Base-by-base conservation (phyloP, 345 rosid genomes). In the Cardiospermum halicacabum region DNA sequence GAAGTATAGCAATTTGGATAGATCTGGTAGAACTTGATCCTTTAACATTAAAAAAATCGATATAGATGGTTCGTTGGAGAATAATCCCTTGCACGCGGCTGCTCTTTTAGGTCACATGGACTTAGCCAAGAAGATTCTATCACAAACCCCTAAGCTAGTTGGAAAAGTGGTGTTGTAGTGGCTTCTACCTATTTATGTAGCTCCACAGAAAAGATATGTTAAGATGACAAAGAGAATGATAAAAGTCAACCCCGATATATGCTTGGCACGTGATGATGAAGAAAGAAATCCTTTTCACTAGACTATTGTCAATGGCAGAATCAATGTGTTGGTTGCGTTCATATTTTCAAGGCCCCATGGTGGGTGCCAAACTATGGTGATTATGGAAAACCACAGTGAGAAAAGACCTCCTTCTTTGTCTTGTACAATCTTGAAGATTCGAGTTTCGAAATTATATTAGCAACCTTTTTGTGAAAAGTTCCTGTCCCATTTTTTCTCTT, bases 231-330 rank as follows among this genome's bases (percentile, higher is more conserved):
- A 47, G 28, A 64, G 25, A 10, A 57, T 75, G 54, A 2, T 75
- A 24, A 15, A 21, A 11, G 62, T 63, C 1, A n/a, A 67, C 50
- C 73, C 75, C 5, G 75, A 58, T 0, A 56, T 45, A 16, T 71
- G 67, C 15, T 25, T 53, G 13, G 62, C 39, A 37, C 37, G 56
- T 26, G 79, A 75, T 11, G 51, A 16, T 0, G 69, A 71, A 0
- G 79, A 73, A 53, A 71, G 72, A 60, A 71, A 67, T 26, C 72
- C 73, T 10, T 61, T 75, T 7, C 75, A 70, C 49, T 15, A 67
- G 15, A 72, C 59, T 1, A 69, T 72, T 0, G 45, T 67, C 34
- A 71, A 75, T 13, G 79, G 79, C 39, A 65, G 56, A 27, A 57
- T 58, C 1, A 32, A 42, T 5, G 78, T 71, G 12, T 8, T 71